phyloP scores from a whole-genome alignment of 2,329 filamentous ascomycete genomes.

The Myriosclerotinia duriaeana region DNA sequence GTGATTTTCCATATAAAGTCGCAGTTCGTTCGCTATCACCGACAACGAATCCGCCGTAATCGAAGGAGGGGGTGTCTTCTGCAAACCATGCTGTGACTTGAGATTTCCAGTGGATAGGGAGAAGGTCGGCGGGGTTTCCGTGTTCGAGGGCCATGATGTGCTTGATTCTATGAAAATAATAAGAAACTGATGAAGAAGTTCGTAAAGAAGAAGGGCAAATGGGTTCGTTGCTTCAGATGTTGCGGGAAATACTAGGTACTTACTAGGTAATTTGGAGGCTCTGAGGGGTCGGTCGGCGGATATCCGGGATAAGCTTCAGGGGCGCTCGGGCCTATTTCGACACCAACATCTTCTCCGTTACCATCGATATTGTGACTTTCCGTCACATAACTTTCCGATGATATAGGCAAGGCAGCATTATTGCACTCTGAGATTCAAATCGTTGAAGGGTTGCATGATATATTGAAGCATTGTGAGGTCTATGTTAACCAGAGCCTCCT shows the following conservation, averaged over 20 bases:
- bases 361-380: too few relatives aligned
- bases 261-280: background rate
- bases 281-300: slow-evolving; percentile 1
- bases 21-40: slow-evolving; percentile 65
- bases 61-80: slow-evolving; percentile 94
- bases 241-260: background rate
- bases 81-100: slow-evolving; percentile 82
- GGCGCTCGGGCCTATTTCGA: background rate
- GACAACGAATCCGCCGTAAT: slow-evolving; percentile 96
- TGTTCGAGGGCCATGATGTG: slow-evolving; percentile 43
- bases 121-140: slow-evolving; percentile 67
- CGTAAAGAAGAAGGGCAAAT: background rate
- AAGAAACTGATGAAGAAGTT: background rate
- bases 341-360: background rate
- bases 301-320: background rate
- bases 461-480: background rate
- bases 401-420: too few relatives aligned
- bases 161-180: background rate
- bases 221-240: background rate
- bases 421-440: too few relatives aligned
- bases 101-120: slow-evolving; percentile 82
- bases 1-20: slow-evolving; percentile 67
- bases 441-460: too few relatives aligned
- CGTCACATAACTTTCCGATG: too few relatives aligned
- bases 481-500: background rate